Evolutionary conservation across 352 stramenopile species (phyloP).

Genomic region (Globisporangium middletonii): DNA sequence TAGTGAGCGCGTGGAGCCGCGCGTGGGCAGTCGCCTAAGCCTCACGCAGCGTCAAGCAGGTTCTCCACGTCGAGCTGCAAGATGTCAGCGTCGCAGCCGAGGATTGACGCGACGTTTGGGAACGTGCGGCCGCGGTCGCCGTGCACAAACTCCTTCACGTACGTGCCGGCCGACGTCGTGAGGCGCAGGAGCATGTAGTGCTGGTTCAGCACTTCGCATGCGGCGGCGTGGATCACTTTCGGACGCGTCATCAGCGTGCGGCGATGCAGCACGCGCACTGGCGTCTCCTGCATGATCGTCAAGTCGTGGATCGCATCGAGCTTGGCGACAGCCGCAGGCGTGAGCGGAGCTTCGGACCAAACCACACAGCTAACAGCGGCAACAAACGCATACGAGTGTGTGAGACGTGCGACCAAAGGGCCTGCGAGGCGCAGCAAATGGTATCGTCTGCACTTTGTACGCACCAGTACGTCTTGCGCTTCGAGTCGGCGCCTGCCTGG

Average conservation of each 20-base stretch:
- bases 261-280: constrained; percentile 96
- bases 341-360: constrained; percentile 61
- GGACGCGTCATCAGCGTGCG: constrained; percentile 90
- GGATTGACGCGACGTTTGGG: constrained; percentile 91
- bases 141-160: constrained; percentile 99
- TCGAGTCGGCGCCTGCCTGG: constrained; percentile 76
- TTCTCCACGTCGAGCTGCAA: constrained; percentile 96
- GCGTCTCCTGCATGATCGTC: constrained; percentile 94
- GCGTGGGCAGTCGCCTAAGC: too few relatives aligned
- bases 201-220: constrained; percentile 89
- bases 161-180: constrained; percentile 94
- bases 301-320: constrained; percentile 82
- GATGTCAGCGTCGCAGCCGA: constrained; percentile 93
- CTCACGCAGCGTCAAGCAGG: constrained; percentile 66
- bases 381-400: background rate
- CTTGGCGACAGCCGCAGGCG: constrained; percentile 47
- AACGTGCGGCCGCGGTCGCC: constrained; percentile 96
- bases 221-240: constrained; percentile 87
- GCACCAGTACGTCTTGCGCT: constrained; percentile 87
- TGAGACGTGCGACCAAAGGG: background rate
- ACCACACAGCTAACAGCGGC: constrained; percentile 57
- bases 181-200: constrained; percentile 97
- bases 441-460: constrained; percentile 1
- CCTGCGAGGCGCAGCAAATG: background rate
- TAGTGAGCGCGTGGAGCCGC: too few relatives aligned